phyloP scores from a whole-genome alignment of 106 monocot genomes.

The Alisma plantagoaquatica region DNA sequence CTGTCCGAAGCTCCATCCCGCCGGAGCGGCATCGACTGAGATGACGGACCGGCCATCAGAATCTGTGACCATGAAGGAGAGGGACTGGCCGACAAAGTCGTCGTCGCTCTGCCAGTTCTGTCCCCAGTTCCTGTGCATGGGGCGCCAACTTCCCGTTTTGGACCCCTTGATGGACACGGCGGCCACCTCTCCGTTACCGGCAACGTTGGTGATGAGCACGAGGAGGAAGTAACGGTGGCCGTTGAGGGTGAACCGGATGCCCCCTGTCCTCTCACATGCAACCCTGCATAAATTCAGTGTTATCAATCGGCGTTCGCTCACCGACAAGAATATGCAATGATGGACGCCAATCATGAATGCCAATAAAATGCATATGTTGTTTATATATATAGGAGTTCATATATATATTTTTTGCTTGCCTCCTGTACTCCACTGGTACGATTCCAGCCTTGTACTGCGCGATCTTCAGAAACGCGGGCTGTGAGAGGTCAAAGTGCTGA shows the following conservation, averaged over 20 bases:
- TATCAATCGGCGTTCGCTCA: too few species aligned
- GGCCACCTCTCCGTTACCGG: slow-evolving; percentile 47
- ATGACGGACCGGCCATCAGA: slow-evolving; percentile 31
- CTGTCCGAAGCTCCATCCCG: slow-evolving; percentile 56
- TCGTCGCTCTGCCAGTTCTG: slow-evolving; percentile 48
- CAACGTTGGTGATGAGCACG: slow-evolving; percentile 66
- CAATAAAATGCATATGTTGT: too few species aligned
- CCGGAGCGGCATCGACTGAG: slow-evolving; percentile 27
- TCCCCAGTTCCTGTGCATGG: too few species aligned
- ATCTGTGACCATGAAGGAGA: slow-evolving; percentile 38
- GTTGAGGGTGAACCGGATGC: slow-evolving; percentile 58
- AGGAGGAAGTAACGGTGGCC: slow-evolving; percentile 77
- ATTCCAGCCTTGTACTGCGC: too few species aligned
- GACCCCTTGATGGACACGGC: slow-evolving; percentile 48
- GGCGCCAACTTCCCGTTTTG: slow-evolving; percentile 30
- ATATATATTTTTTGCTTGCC: too few species aligned
- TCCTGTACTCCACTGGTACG: too few species aligned
- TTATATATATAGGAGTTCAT: too few species aligned
- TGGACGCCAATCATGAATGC: too few species aligned
- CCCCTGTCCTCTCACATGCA: slow-evolving; percentile 40
- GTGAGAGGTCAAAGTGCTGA: too few species aligned
- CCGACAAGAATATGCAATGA: too few species aligned
- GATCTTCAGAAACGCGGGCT: too few species aligned
- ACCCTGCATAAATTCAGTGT: slow-evolving; percentile 53
- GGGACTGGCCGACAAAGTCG: slow-evolving; percentile 26